Conservation (phyloP, 768 basidiomycete species). For the Symmetrospora coprosmae region DNA sequence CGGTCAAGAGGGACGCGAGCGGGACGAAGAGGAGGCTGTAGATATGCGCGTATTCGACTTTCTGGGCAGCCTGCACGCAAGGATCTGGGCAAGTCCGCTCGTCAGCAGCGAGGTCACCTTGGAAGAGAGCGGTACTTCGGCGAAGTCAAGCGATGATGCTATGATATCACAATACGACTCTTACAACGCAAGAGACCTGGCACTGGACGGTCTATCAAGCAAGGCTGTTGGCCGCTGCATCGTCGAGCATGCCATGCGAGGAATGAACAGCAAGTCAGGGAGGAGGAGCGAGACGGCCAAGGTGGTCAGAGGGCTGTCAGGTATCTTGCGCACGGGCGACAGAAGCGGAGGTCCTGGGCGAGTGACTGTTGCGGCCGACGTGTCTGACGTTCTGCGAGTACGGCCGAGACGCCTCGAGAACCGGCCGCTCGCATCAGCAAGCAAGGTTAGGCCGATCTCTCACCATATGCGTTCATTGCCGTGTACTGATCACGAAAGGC, state of each 20-base stretch:
- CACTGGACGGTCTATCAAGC: not conserved
- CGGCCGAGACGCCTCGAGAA: not conserved
- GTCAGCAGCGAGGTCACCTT: not conserved
- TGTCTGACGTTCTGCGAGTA: not conserved
- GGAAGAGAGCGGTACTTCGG: too few species aligned
- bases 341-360: not conserved
- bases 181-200: not conserved
- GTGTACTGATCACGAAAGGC: too few species aligned
- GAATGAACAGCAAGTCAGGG: not conserved
- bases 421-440: too few species aligned
- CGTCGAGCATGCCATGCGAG: constrained; percentile 11
- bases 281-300: constrained; percentile 13
- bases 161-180: not conserved
- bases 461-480: too few species aligned
- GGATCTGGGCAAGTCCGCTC: constrained; percentile 8
- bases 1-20: not conserved
- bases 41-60: constrained; percentile 3
- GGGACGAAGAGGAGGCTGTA: not conserved
- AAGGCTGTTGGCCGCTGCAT: not conserved
- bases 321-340: not conserved
- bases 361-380: not conserved
- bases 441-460: too few species aligned
- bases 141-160: not conserved
- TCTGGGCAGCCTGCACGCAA: not conserved
- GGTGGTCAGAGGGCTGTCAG: not conserved